These are phyloP conservation scores for Trapa incisa DNA, from an alignment of 345 rosid species.

Conservation along the genomic window DNA sequence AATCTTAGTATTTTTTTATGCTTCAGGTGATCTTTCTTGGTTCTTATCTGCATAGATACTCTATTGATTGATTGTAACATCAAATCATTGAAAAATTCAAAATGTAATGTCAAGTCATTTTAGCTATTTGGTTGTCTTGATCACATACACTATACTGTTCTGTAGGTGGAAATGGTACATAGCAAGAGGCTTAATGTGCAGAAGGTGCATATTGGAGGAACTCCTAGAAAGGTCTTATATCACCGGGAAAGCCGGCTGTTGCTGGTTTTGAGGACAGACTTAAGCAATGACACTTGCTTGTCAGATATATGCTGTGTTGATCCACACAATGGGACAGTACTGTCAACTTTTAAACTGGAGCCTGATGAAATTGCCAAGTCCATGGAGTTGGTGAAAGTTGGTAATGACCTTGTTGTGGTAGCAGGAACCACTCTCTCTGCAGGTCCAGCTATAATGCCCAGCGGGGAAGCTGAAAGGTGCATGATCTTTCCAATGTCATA, in stretches of 20 bases:
- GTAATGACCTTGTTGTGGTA: conserved; percentile 73
- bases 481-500: neutral
- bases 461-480: conserved; percentile 98
- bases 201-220: conserved; percentile 92
- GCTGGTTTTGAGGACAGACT: conserved; percentile 87
- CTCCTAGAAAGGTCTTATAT: conserved; percentile 82
- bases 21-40: neutral
- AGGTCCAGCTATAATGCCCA: conserved; percentile 92
- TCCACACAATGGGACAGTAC: conserved; percentile 63
- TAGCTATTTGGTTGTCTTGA: neutral
- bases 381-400: conserved; percentile 79
- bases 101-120: neutral
- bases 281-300: conserved; percentile 37
- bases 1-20: too few species aligned
- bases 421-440: conserved; percentile 79
- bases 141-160: neutral
- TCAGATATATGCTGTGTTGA: conserved; percentile 90
- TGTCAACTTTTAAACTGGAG: conserved; percentile 63
- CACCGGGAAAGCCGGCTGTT: conserved; percentile 77
- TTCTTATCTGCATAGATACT: neutral
- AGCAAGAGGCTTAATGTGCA: conserved; percentile 80
- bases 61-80: neutral
- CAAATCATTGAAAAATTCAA: neutral
- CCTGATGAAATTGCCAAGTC: conserved; percentile 81
- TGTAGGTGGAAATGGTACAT: conserved; percentile 92